Base-by-base conservation (phyloP, 2,329 filamentous ascomycete species). In the Colletotrichum chrysophilum region DNA sequence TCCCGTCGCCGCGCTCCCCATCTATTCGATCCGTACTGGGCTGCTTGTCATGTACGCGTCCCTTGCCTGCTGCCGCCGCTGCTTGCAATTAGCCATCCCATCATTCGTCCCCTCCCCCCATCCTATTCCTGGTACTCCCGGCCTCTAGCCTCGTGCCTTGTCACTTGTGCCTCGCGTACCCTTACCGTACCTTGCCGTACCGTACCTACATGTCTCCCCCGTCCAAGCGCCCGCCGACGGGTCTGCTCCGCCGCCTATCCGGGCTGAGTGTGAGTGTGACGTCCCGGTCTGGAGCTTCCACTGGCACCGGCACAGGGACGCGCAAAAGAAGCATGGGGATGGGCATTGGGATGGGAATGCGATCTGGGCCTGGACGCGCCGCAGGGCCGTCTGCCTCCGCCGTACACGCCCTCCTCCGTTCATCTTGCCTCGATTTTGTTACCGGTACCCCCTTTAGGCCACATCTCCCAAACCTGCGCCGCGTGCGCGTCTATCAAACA, bases 171-270 rank as follows among this genome's bases (percentile, higher is more conserved):
- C 64, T 66, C 13, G 38, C 16, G 36, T 48, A 26, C 34, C 34
- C 38, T 48, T 26, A 26, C 64, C 64, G 28, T 52, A 43, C 62
- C 36, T 48, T 48, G 10, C 24, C 38, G 34, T 28, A n/a, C 24
- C 62, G 21, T 58, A 32, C 38, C 70, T 69, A 69, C 30, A 76
- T 79, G 82, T 80, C 80, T 82, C 75, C 79, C 77, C 82, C 80
- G 80, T 80, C 80, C 76, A 80, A 78, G 79, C 81, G 80, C 79
- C 80, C 80, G 76, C 78, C 55, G 24, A 60, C 78, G 78, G 79
- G 80, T 79, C 78, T 81, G 75, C 66, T 74, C 69, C 66, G 76
- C 74, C 62, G 74, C 69, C 69, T 76, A 48, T 68, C 76, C 76
- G 74, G 66, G 55, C 66, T 69, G 66, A 60, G 32, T 66, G 43